Evolutionary conservation across 78 protist species (phyloP).

Genomic region (Dictyostelium discoideum): DNA sequence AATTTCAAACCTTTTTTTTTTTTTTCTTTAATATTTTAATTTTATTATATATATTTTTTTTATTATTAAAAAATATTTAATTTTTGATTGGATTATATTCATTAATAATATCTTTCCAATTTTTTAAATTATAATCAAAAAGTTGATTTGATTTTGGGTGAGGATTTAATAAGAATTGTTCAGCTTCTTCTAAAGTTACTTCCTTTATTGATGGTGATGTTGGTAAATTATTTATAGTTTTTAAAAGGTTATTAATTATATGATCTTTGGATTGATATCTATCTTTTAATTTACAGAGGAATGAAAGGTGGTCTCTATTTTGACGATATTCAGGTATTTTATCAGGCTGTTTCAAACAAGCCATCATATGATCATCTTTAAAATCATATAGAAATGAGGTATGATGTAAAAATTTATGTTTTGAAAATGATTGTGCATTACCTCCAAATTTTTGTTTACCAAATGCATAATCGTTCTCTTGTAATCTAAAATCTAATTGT

Average conservation of each 20-base stretch:
- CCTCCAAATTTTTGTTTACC: constrained; percentile 65
- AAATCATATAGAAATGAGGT: constrained; percentile 59
- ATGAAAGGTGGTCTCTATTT: constrained; percentile 34
- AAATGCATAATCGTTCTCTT: constrained; percentile 62
- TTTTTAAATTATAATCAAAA: background rate
- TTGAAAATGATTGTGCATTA: constrained; percentile 61
- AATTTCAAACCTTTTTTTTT: too few species aligned
- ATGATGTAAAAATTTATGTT: constrained; percentile 39
- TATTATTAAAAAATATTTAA: background rate
- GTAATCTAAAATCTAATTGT: constrained; percentile 10
- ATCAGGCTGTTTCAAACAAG: constrained; percentile 47
- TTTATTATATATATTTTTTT: background rate
- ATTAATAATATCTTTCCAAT: background rate
- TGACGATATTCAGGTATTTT: constrained; percentile 47
- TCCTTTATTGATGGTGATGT: background rate
- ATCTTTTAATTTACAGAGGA: constrained; percentile 46
- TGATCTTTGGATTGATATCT: background rate
- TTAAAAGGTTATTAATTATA: background rate
- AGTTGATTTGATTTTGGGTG: background rate
- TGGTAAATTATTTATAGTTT: background rate
- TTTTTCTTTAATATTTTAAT: too few species aligned
- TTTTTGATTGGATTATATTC: background rate
- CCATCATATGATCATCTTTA: constrained; percentile 10
- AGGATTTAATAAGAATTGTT: background rate
- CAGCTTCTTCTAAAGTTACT: background rate